Evolutionary conservation across 345 rosid genomes (phyloP), one percentile per base, ranked within the genome.

Genomic region (Citrus inodora): DNA sequence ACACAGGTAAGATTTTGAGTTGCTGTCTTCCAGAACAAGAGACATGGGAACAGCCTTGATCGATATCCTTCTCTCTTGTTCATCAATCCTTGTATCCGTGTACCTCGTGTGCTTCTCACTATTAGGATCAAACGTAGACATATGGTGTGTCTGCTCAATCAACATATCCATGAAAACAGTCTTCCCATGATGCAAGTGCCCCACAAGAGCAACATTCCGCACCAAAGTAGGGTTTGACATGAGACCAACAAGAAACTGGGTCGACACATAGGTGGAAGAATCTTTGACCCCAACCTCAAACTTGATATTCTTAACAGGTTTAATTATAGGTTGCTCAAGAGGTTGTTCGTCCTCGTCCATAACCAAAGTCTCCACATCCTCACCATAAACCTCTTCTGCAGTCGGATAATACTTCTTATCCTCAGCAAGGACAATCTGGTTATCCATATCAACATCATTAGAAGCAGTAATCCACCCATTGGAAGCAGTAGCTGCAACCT

Each of bases 311-410:
- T 82, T 86, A 56, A 92, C 97, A 67, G 98, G 99, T 71, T 91
- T 94, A 66, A 94, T 88, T 2, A 96, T 96, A 0, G 99, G 99
- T 76, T 85, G 88, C 80, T 96, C 99, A 24, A 94, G 97, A 10
- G 99, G 91, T 79, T 82, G 98, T 78, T 92, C 98, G 66, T 94
- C 99, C 77, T 96, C 99, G 67, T 96, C 99, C 95, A 94, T 96
- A 55, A 96, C 99, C 81, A 96, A 77, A 6, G 98, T 87, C 86
- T 94, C 98, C 19, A 96, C 97, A 84, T 89, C 99, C 71, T 91
- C 97, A 1, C 98, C 99, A 64, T 91, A 96, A 46, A 96, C 99
- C 86, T 96, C 99, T 79, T 96, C 98, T 3, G 99, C 99, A 4
- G 99, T 94, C 1, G 99, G 98, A 68, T 96, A 96, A 71, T 94